phyloP scores from a whole-genome alignment of 345 rosid genomes.

The Abelmoschus esculentus region DNA sequence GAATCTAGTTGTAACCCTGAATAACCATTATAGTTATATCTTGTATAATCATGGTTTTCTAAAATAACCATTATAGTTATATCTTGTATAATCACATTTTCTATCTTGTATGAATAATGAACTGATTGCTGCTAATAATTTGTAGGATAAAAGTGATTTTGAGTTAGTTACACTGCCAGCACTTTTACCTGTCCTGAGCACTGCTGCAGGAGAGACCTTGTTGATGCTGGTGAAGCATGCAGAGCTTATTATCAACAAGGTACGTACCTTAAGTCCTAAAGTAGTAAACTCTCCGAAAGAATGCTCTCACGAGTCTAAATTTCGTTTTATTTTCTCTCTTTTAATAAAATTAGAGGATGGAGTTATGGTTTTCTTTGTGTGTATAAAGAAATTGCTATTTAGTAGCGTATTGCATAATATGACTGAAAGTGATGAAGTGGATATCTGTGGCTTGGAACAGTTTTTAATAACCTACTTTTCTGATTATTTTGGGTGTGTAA shows the following conservation, averaged over 20 bases:
- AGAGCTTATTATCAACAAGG: conserved; percentile 89
- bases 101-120: not conserved
- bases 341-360: not conserved
- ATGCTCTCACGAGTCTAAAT: not conserved
- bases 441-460: not conserved
- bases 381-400: not conserved
- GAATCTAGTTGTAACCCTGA: not conserved
- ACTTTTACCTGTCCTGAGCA: conserved; percentile 83
- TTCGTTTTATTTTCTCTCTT: not conserved
- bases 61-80: not conserved
- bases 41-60: not conserved
- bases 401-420: not conserved
- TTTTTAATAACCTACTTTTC: not conserved
- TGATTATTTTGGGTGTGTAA: not conserved
- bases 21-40: not conserved
- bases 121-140: conserved; percentile 18
- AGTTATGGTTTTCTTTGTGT: not conserved
- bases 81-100: not conserved
- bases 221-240: conserved; percentile 84
- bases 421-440: not conserved
- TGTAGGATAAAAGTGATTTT: conserved; percentile 86
- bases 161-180: conserved; percentile 88
- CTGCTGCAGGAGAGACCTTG: conserved; percentile 88
- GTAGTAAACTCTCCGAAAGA: not conserved
- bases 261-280: too few species aligned